phyloP scores from a whole-genome alignment of 345 rosid genomes.

The Eucalyptus urophylla region DNA sequence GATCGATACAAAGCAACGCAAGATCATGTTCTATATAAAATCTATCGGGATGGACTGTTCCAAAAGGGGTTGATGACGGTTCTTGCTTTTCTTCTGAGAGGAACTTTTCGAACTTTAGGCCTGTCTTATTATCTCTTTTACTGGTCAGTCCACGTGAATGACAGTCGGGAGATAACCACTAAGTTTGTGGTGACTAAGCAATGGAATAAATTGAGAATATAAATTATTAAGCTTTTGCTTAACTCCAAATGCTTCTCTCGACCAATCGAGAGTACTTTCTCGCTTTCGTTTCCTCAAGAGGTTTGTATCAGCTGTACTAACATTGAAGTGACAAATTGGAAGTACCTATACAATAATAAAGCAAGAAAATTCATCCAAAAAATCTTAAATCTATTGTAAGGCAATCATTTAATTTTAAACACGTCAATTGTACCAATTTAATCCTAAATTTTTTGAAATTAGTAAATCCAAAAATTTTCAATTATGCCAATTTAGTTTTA shows the following conservation, averaged over 20 bases:
- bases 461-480: no score
- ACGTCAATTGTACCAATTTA: not conserved
- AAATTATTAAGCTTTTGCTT: not conserved
- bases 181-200: not conserved
- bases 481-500: not conserved
- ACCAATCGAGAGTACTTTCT: not conserved
- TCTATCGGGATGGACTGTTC: not conserved
- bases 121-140: not conserved
- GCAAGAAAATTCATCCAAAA: not conserved
- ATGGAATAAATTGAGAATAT: not conserved
- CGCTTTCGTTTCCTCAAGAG: not conserved
- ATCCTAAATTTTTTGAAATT: not conserved
- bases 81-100: not conserved
- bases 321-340: not conserved
- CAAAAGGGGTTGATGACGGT: not conserved
- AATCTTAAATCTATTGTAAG: not conserved
- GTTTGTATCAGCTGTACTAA: not conserved
- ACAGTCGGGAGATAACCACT: not conserved
- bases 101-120: not conserved
- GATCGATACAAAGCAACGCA: not conserved
- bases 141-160: not conserved
- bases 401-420: not conserved
- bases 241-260: not conserved
- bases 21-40: not conserved
- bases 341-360: not conserved